Evolutionary conservation across 805 yeast species (phyloP), one percentile per base, ranked within the genome.

Genomic region (Yarrowia keelungensis): DNA sequence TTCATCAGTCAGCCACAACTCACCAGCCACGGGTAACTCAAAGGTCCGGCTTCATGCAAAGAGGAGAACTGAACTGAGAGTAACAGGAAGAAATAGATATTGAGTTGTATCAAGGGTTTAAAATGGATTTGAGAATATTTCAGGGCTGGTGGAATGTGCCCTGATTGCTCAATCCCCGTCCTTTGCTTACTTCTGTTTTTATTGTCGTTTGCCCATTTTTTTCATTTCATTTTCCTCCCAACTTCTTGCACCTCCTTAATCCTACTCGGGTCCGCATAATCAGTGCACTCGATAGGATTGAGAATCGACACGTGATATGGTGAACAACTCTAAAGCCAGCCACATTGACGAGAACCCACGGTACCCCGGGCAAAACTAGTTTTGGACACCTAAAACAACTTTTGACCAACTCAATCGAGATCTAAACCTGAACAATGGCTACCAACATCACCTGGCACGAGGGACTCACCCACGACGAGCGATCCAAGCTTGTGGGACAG

Each of bases 381-480:
- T 26, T 26, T 26, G 32, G 32, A 26, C 32, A 26, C 32, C 32
- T 26, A 26, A 26, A 26, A 26, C 32, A 26, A 26, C 32, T 26
- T 19, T 26, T 26, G 32, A 26, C 39, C 59, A 53, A 53, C 59
- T 53, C 59, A 53, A 53, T 53, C 59, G 32, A 53, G 45, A 53
- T 53, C 59, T 14, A 53, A 39, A 53, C 19, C 59, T 12, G 4
- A 9, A 78, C 70, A 73, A 94, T 94, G 98, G 95, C 97, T 72
- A 89, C 97, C 50, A 94, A 94, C 77, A 92, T 94, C 79, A 92
- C 98, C 72, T 94, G 98, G 98, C 98, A 94, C 81, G 87, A 86
- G 73, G 94, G 95, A 76, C 82, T 94, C 74, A 88, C 95, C 26
- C 92, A 89, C 79, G 87, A 83, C 22, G 97, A 94, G 81, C 90